A percentile compares a stretch with the other conserved stretches of the same genome.
Evolutionary conservation across 108 stramenopile species (phyloP).

Genomic region (Parietichytrium sp.): DNA sequence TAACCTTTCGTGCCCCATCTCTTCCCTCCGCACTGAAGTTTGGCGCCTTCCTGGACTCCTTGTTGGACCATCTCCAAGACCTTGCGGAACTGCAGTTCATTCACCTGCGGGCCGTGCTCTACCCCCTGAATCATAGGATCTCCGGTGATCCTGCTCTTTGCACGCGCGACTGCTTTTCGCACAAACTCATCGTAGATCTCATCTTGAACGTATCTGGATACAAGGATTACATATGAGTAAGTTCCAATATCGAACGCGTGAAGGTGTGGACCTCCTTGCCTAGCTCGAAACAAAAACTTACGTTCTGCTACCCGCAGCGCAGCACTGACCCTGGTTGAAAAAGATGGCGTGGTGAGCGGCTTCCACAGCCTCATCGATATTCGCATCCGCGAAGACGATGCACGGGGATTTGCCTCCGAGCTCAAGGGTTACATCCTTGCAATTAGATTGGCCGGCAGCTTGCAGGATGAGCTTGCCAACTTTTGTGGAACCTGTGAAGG

Average conservation of each 20-base stretch:
- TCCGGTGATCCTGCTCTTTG: conserved; percentile 8
- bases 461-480: conserved; percentile 53
- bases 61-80: conserved; percentile 47
- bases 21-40: conserved; percentile 41
- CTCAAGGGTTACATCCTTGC: conserved; percentile 69
- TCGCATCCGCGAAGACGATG: conserved; percentile 52
- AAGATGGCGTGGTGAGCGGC: conserved; percentile 60
- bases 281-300: too few species aligned
- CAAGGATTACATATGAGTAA: too few species aligned
- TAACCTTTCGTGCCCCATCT: conserved; percentile 53
- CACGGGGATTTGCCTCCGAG: conserved; percentile 73
- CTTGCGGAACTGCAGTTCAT: conserved; percentile 47
- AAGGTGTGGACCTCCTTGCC: too few species aligned
- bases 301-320: conserved; percentile 72
- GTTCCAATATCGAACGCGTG: too few species aligned
- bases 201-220: conserved; percentile 70
- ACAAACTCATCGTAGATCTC: conserved; percentile 57
- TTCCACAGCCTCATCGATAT: conserved; percentile 55
- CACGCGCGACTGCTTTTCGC: conserved; percentile 24
- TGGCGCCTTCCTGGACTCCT: conserved; percentile 55
- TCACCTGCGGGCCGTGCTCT: conserved; percentile 59
- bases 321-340: conserved; percentile 76
- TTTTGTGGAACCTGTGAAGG: conserved; percentile 71
- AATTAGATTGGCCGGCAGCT: conserved; percentile 54
- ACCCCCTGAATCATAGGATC: not conserved